Percentiles rank a stretch among this genome's conserved stretches.
Conservation (phyloP, 495 filamentous ascomycete species). For the Tuber melanosporum region DNA sequence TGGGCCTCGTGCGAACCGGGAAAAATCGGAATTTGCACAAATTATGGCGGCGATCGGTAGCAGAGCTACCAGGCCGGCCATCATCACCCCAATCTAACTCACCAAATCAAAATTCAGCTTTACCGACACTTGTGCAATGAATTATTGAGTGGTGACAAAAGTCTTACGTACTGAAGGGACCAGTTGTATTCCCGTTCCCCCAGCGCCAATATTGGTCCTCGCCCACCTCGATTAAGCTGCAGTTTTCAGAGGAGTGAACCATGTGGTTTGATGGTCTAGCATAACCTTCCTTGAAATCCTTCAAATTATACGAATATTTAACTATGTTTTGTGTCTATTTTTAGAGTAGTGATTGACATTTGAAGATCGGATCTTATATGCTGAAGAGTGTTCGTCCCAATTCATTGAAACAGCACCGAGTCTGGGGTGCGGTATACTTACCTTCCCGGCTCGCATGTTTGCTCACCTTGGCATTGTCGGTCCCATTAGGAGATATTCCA, state of each 20-base stretch:
- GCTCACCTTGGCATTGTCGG: fast-evolving
- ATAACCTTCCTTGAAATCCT: background rate
- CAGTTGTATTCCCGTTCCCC: background rate
- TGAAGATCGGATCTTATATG: background rate
- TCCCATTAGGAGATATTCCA: background rate
- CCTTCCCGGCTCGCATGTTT: background rate
- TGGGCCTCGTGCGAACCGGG: background rate
- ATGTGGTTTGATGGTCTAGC: background rate
- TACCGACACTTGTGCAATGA: background rate
- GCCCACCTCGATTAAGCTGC: background rate
- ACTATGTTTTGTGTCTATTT: background rate
- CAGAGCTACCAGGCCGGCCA: background rate
- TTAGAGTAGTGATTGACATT: background rate
- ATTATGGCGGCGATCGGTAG: background rate
- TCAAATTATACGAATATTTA: background rate
- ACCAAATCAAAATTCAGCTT: background rate
- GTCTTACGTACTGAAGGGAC: background rate
- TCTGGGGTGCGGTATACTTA: background rate
- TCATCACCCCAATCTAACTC: background rate
- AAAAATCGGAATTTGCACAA: background rate
- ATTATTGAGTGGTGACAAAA: background rate
- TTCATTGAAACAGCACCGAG: background rate
- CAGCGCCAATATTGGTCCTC: background rate
- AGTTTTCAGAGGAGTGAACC: background rate
- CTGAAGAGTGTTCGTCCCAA: background rate